A percentile compares a stretch with the other conserved stretches of the same genome.
phyloP scores from a whole-genome alignment of 2,329 filamentous ascomycete genomes.

The Juglanconis oblonga region DNA sequence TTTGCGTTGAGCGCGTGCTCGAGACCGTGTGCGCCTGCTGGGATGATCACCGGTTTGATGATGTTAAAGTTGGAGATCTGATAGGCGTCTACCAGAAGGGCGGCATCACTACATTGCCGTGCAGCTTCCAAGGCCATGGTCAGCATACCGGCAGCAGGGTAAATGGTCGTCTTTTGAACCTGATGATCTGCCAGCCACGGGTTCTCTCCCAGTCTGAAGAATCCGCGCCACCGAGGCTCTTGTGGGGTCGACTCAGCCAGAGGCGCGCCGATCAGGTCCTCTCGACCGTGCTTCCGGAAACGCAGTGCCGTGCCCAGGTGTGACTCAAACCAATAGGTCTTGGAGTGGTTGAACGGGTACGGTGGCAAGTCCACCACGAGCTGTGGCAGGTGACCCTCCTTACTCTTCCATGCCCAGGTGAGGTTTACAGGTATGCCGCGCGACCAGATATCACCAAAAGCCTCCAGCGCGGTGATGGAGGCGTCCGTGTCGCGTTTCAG shows the following conservation, averaged over 20 bases:
- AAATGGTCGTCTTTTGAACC: conserved; percentile 48
- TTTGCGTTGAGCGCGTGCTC: conserved; percentile 49
- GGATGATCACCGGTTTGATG: conserved; percentile 50
- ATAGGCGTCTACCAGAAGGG: conserved; percentile 23
- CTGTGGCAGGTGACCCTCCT: conserved; percentile 14
- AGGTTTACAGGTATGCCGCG: conserved; percentile 32
- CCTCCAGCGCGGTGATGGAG: conserved; percentile 22
- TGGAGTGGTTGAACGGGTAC: conserved; percentile 54
- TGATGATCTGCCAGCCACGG: conserved; percentile 53
- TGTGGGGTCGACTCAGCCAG: conserved; percentile 41
- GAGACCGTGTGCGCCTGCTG: conserved; percentile 42
- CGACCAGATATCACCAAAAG: conserved; percentile 36
- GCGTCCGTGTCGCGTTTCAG: conserved; percentile 6
- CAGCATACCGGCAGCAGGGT: conserved; percentile 49
- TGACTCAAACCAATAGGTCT: conserved; percentile 52
- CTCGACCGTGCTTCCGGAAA: conserved; percentile 41
- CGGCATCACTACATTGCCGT: conserved; percentile 28
- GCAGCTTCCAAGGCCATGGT: conserved; percentile 48
- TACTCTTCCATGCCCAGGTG: conserved; percentile 25
- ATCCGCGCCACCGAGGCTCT: conserved; percentile 48
- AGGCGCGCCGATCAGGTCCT: conserved; percentile 49
- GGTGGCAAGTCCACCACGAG: conserved; percentile 44
- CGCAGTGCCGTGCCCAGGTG: conserved; percentile 42
- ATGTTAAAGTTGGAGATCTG: conserved; percentile 46
- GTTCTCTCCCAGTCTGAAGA: conserved; percentile 45